Percentiles rank a stretch among this genome's conserved stretches.
Conservation (phyloP, 495 filamentous ascomycete genomes). For the Hypoxylon lienhwacheense region DNA sequence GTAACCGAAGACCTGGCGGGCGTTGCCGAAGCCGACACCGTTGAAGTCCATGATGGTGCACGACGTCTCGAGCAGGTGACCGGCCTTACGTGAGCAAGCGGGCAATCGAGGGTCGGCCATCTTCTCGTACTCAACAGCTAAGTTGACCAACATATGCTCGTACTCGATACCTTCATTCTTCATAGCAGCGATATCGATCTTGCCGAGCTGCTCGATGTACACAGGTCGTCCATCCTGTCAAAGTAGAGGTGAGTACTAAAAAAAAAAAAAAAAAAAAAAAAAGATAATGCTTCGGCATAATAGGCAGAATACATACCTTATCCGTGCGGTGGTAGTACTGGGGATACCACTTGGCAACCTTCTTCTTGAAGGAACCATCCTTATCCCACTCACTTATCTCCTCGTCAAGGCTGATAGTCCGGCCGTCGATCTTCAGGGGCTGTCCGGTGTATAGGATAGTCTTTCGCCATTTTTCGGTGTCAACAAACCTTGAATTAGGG, state of each 20-base stretch:
- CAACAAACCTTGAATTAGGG: slow-evolving; percentile 70
- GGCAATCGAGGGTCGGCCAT: slow-evolving; percentile 89
- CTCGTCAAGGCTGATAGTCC: slow-evolving; percentile 70
- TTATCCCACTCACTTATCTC: slow-evolving; percentile 82
- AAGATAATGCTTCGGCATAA: neutral
- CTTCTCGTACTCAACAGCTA: slow-evolving; percentile 96
- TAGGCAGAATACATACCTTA: no score
- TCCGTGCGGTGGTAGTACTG: slow-evolving; percentile 99
- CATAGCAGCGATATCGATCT: slow-evolving; percentile 87
- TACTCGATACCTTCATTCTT: slow-evolving; percentile 83
- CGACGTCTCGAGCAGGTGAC: slow-evolving; percentile 90
- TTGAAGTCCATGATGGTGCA: slow-evolving; percentile 97
- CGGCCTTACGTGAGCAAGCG: slow-evolving; percentile 91
- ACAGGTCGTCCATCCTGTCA: slow-evolving; percentile 89
- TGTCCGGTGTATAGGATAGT: slow-evolving; percentile 51
- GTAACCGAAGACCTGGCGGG: slow-evolving; percentile 74
- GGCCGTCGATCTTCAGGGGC: slow-evolving; percentile 31
- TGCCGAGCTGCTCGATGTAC: slow-evolving; percentile 95
- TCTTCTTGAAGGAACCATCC: slow-evolving; percentile 68
- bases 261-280: neutral
- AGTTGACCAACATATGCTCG: slow-evolving; percentile 93
- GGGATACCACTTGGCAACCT: slow-evolving; percentile 91
- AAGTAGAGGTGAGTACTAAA: slow-evolving; percentile 4
- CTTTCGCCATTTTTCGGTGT: slow-evolving; percentile 88
- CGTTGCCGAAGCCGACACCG: slow-evolving; percentile 81